Percentiles rank a stretch among this genome's conserved stretches.
Conservation (phyloP, 2,329 filamentous ascomycete species). For the Colletotrichum sp. region DNA sequence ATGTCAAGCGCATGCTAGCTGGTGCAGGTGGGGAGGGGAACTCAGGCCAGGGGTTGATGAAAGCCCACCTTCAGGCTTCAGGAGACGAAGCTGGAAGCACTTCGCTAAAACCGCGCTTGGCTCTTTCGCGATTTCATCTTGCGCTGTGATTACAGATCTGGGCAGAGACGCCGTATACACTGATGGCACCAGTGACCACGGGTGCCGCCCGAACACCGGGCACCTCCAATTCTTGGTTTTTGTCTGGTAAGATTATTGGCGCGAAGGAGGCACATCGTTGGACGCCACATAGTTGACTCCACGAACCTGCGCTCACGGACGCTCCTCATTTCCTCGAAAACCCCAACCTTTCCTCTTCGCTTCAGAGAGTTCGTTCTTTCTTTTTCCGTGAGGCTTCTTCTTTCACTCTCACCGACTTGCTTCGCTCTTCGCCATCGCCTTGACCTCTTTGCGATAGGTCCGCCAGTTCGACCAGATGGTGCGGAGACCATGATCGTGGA, state of each 20-base stretch:
- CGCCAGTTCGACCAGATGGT: background rate
- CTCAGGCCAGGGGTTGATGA: background rate
- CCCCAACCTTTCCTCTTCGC: background rate
- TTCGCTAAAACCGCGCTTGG: conserved; percentile 4
- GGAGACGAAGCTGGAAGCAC: background rate
- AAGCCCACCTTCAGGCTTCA: background rate
- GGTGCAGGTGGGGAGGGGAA: background rate
- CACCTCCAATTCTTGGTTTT: background rate
- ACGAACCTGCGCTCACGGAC: conserved; percentile 10
- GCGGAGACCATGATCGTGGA: background rate
- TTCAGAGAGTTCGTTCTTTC: background rate
- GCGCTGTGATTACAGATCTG: background rate
- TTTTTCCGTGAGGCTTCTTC: background rate
- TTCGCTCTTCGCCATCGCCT: background rate
- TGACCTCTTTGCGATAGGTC: background rate
- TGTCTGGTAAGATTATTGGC: background rate
- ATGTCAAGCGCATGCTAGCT: background rate
- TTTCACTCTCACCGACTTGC: background rate
- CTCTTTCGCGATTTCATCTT: background rate
- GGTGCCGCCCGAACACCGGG: background rate
- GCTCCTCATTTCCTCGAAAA: conserved; percentile 5
- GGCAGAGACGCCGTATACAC: background rate
- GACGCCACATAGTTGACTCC: conserved; percentile 1
- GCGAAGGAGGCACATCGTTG: background rate
- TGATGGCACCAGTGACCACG: background rate